Conservation (phyloP, 2,329 filamentous ascomycete genomes). For the Ceratocystis destructans region DNA sequence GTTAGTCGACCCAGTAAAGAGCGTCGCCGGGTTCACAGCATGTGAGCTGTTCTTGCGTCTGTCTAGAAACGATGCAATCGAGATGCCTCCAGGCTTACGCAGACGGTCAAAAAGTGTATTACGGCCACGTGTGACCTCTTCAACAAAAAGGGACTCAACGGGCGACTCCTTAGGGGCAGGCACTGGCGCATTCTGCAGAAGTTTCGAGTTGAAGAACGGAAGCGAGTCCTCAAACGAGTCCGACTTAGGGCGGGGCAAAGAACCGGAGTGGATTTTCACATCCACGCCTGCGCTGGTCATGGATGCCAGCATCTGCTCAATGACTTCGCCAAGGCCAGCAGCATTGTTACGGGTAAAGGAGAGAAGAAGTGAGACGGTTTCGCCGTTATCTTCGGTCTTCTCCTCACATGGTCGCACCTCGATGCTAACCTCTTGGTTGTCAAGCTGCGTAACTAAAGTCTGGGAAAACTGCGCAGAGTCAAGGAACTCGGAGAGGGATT, state of each 20-base stretch:
- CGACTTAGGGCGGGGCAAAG: slow-evolving; percentile 95
- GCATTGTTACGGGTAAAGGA: slow-evolving; percentile 95
- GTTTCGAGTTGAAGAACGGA: slow-evolving; percentile 92
- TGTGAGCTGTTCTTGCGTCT: slow-evolving; percentile 88
- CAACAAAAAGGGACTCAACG: slow-evolving; percentile 69
- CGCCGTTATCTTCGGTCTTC: slow-evolving; percentile 41
- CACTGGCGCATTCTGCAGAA: slow-evolving; percentile 81
- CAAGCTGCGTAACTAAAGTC: slow-evolving; percentile 71
- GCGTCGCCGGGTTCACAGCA: slow-evolving; percentile 55
- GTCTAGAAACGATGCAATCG: slow-evolving; percentile 89
- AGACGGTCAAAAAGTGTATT: slow-evolving; percentile 82
- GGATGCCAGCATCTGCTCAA: slow-evolving; percentile 80
- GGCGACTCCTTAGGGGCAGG: slow-evolving; percentile 75
- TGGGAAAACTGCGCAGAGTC: slow-evolving; percentile 66
- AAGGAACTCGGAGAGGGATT: slow-evolving; percentile 67
- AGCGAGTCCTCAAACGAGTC: slow-evolving; percentile 97
- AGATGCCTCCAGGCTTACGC: slow-evolving; percentile 88
- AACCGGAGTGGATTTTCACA: slow-evolving; percentile 71
- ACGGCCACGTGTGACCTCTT: slow-evolving; percentile 65
- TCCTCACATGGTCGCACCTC: slow-evolving; percentile 49
- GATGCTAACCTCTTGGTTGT: slow-evolving; percentile 78
- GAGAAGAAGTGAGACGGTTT: slow-evolving; percentile 53
- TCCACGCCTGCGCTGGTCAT: slow-evolving; percentile 85
- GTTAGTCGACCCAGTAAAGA: slow-evolving; percentile 87
- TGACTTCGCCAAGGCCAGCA: slow-evolving; percentile 85